These are phyloP conservation scores for Ceratocystis lukuohia DNA, from an alignment of 2,329 filamentous ascomycete genomes.

Conservation along the genomic window DNA sequence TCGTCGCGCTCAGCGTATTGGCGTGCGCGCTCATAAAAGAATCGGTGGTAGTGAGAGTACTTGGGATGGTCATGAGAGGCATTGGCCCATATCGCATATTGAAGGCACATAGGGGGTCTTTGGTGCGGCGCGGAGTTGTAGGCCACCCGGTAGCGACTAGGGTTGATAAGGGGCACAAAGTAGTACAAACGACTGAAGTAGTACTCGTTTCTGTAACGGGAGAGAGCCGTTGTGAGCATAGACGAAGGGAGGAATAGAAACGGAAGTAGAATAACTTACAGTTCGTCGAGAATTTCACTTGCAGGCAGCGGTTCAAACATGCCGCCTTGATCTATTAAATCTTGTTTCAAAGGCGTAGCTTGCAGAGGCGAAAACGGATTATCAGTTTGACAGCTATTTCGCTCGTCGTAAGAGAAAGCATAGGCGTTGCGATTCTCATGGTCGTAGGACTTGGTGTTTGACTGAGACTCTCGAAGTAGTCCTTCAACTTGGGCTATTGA, in stretches of 20 bases:
- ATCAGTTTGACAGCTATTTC: background rate
- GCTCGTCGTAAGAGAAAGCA: background rate
- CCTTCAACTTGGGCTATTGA: constrained; percentile 64
- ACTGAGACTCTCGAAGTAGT: constrained; percentile 53
- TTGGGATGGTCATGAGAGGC: constrained; percentile 59
- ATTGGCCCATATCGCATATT: constrained; percentile 81
- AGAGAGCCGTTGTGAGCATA: background rate
- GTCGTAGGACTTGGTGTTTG: constrained; percentile 24
- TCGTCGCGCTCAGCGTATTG: constrained; percentile 77
- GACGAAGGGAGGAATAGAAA: background rate
- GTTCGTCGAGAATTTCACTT: constrained; percentile 65
- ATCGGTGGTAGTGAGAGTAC: constrained; percentile 56
- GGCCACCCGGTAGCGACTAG: constrained; percentile 57
- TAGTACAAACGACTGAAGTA: constrained; percentile 67
- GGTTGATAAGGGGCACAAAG: constrained; percentile 65
- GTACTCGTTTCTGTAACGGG: constrained; percentile 43
- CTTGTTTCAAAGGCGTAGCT: background rate
- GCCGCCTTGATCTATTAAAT: constrained; percentile 65
- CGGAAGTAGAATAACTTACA: constrained; percentile 41
- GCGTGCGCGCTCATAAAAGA: constrained; percentile 69
- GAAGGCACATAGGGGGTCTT: constrained; percentile 67
- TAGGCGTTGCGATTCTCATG: constrained; percentile 16
- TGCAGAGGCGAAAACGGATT: background rate
- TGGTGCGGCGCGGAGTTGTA: constrained; percentile 59
- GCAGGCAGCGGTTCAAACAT: constrained; percentile 70